These are phyloP conservation scores for Neurospora hispaniola DNA, from an alignment of 495 filamentous ascomycete species.

Conservation along the genomic window DNA sequence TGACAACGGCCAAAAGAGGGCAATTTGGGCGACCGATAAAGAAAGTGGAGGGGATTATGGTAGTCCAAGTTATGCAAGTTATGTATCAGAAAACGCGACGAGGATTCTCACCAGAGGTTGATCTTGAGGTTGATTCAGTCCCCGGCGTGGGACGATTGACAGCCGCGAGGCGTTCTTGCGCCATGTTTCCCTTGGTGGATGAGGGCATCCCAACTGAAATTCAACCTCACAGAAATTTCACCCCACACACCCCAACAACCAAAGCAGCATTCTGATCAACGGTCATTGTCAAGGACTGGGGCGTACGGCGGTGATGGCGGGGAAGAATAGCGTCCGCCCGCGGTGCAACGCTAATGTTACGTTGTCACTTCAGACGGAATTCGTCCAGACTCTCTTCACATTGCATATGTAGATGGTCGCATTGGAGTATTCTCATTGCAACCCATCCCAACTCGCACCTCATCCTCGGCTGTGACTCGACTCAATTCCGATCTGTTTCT, in stretches of 20 bases:
- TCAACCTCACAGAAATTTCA: not conserved
- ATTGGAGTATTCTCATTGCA: not conserved
- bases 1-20: not conserved
- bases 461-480: not conserved
- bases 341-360: not conserved
- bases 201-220: not conserved
- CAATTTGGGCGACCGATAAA: not conserved
- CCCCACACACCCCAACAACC: not conserved
- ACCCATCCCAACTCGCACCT: too few species aligned
- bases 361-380: not conserved
- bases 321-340: not conserved
- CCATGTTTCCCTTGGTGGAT: not conserved
- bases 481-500: not conserved
- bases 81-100: not conserved
- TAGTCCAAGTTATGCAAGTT: not conserved
- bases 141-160: not conserved
- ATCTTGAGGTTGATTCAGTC: not conserved
- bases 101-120: not conserved
- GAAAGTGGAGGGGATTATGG: not conserved
- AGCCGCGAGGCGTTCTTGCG: not conserved
- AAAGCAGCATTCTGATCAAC: not conserved
- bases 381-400: not conserved
- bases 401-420: not conserved
- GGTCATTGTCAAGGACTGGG: not conserved
- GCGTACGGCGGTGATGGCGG: not conserved